phyloP scores from a whole-genome alignment of 306 rosid species.

The Trifolium subterraneum region DNA sequence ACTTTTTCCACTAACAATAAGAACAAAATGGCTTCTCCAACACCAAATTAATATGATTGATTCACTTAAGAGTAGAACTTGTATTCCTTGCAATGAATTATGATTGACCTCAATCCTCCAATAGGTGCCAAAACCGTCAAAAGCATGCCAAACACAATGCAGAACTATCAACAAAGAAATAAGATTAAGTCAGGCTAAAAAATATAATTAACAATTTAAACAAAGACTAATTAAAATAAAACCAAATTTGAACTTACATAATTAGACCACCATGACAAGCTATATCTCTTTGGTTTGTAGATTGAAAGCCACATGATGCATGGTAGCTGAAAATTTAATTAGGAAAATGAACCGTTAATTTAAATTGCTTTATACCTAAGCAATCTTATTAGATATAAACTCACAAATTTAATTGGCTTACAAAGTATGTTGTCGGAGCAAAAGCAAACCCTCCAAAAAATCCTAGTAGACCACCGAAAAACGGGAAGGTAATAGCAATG shows the following conservation, averaged over 20 bases:
- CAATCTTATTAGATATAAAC: not conserved
- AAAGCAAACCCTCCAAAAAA: conserved; percentile 95
- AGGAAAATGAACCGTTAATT: not conserved
- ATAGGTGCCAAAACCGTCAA: conserved; percentile 65
- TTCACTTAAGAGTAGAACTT: conserved; percentile 54
- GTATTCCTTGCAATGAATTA: conserved; percentile 57
- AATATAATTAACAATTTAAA: not conserved
- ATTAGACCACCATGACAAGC: conserved; percentile 85
- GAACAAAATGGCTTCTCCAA: no score
- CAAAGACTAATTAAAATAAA: not conserved
- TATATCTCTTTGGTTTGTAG: conserved; percentile 70
- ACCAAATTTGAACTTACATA: conserved; percentile 53
- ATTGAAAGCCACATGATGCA: conserved; percentile 84
- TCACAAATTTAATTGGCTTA: conserved; percentile 46
- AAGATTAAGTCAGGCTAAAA: conserved; percentile 2
- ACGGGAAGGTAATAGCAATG: conserved; percentile 78
- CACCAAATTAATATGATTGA: no score
- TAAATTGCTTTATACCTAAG: not conserved
- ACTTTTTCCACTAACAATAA: no score
- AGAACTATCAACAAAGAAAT: conserved; percentile 53
- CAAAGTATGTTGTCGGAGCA: conserved; percentile 89
- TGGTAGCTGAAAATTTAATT: conserved; percentile 71
- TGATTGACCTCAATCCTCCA: conserved; percentile 76
- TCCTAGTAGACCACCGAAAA: conserved; percentile 73
- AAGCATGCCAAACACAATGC: conserved; percentile 64